Evolutionary conservation across 345 rosid species (phyloP), one percentile per base, ranked within the genome.

Genomic region (Crucihimalaya himalaica): DNA sequence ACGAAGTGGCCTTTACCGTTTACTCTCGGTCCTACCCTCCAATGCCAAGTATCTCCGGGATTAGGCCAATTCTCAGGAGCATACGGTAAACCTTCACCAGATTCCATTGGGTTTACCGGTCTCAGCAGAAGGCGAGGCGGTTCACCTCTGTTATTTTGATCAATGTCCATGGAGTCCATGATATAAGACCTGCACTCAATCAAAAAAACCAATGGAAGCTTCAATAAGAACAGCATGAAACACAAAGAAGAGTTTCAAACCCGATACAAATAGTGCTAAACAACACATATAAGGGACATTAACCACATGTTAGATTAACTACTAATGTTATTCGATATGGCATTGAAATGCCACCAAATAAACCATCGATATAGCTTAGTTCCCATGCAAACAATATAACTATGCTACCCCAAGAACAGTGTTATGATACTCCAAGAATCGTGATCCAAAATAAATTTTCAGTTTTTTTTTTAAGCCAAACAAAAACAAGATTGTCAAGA

Each of bases 61-160:
- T 57, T 70, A 37, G 92, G 94, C 88, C 87, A 88, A 75, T 88
- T 80, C 10, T 68, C 77, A 39, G 93, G 93, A 66, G 93, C 96
- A 83, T 86, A 88, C 0, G 93, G 96, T 77, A 88, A 66, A 18
- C 93, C 96, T 52, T 56, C 60, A 55, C 96, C 93, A 52, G 85
- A 76, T 28, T 68, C 83, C 61, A 83, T 58, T 1, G 88, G 85
- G 2, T 18, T 77, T 14, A 86, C 89, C 0, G 84, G 87, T 39
- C 66, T 66, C 20, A 83, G 76, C 32, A 37, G 21, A 75, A 81
- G 74, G 5, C 59, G 70, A 13, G 15, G 39, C 20, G 66, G 64
- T 11, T 19, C 43, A 29, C 45, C 60, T 64, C 61, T 81, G 43
- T 63, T 73, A 50, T 70, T 83, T 64, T 78, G 73, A 58, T 53